Percentiles rank a stretch among this genome's conserved stretches.
These are phyloP conservation scores for Suhomyces kunorum DNA, from an alignment of 1,139 yeast genomes.

Conservation along the genomic window DNA sequence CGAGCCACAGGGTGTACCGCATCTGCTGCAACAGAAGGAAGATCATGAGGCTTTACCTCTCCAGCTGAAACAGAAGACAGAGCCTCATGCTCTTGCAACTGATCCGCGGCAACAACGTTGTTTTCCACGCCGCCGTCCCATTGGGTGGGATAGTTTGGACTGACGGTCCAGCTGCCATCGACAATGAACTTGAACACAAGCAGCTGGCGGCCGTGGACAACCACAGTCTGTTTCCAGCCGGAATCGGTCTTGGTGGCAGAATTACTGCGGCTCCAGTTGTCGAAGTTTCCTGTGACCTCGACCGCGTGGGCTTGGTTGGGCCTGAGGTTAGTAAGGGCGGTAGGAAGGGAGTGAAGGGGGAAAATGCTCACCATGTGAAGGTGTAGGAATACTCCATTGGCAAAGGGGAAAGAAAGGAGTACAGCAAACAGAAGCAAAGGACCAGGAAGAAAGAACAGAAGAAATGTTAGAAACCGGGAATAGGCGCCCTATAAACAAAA, in stretches of 20 bases:
- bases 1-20: too few relatives aligned
- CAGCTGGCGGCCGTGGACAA: constrained; percentile 18
- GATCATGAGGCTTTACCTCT: too few relatives aligned
- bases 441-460: neutral
- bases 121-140: constrained; percentile 42
- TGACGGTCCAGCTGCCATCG: constrained; percentile 40
- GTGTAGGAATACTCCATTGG: constrained; percentile 10
- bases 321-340: constrained; percentile 12
- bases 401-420: neutral
- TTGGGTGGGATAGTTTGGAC: constrained; percentile 27
- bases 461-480: too few relatives aligned
- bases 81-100: too few relatives aligned
- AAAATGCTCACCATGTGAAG: constrained; percentile 11
- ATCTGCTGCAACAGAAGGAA: too few relatives aligned
- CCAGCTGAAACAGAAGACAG: too few relatives aligned
- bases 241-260: constrained; percentile 18
- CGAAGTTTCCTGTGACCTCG: constrained; percentile 46
- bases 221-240: constrained; percentile 22
- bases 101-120: constrained; percentile 33
- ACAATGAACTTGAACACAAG: constrained; percentile 38
- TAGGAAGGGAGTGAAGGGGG: too few relatives aligned
- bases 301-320: constrained; percentile 17
- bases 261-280: constrained; percentile 36
- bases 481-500: too few relatives aligned
- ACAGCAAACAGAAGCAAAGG: neutral